Conservation (phyloP, 306 rosid genomes). For the Pyrus pyrifolia region DNA sequence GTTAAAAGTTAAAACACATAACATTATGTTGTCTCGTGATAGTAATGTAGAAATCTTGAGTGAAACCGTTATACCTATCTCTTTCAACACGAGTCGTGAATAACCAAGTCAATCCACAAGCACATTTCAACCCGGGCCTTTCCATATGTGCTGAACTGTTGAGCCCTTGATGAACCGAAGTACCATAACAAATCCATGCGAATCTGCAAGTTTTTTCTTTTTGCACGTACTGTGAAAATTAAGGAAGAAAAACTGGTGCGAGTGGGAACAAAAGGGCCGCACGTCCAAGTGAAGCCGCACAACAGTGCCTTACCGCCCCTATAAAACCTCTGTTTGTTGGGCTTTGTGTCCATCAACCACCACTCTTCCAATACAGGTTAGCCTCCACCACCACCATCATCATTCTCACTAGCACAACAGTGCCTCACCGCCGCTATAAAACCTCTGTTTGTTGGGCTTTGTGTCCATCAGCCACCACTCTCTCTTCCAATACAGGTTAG, state of each 20-base stretch:
- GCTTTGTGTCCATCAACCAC: background rate
- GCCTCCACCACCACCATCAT: background rate
- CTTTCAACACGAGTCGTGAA: background rate
- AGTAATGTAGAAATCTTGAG: too few species aligned
- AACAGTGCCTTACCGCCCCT: background rate
- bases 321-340: background rate
- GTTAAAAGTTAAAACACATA: too few species aligned
- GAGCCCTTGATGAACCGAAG: background rate
- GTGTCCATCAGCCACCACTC: background rate
- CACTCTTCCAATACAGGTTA: background rate
- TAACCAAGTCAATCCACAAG: background rate
- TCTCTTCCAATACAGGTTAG: background rate
- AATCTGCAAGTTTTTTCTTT: background rate
- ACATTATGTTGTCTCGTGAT: too few species aligned
- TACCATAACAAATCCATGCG: background rate
- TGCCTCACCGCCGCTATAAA: background rate
- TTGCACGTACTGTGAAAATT: background rate
- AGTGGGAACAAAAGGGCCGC: background rate
- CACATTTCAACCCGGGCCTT: background rate
- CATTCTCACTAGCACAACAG: background rate
- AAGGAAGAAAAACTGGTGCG: background rate
- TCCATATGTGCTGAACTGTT: background rate
- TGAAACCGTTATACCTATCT: background rate
- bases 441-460: background rate
- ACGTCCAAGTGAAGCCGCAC: background rate